Conservation (phyloP, 768 basidiomycete species). For the Mycena alexandri region DNA sequence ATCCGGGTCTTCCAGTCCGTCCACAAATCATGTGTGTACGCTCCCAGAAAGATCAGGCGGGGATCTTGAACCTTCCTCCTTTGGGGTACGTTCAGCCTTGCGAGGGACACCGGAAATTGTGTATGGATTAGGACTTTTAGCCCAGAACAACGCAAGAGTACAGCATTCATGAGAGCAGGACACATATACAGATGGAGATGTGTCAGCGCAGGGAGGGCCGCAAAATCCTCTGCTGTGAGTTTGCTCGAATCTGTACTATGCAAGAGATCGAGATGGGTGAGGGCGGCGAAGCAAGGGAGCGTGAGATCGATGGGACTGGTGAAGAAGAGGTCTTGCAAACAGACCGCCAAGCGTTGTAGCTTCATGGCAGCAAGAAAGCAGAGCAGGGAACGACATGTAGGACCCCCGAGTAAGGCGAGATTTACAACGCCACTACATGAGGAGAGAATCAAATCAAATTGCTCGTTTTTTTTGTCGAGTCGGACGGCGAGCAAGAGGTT, state of each 20-base stretch:
- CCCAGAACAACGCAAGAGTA: too few relatives aligned
- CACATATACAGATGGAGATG: constrained; percentile 8
- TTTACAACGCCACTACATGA: background rate
- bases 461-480: background rate
- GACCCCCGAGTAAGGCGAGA: background rate
- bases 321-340: background rate
- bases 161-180: background rate
- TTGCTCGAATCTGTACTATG: background rate
- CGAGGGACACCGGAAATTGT: too few relatives aligned
- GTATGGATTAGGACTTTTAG: too few relatives aligned
- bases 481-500: background rate
- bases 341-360: background rate
- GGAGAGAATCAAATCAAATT: background rate
- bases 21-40: too few relatives aligned
- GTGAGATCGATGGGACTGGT: background rate
- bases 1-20: too few relatives aligned
- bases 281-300: background rate
- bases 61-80: too few relatives aligned
- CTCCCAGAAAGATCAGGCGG: too few relatives aligned
- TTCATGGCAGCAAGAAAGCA: background rate
- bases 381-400: background rate
- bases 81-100: too few relatives aligned
- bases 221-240: background rate
- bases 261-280: constrained; percentile 11
- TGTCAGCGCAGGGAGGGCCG: background rate